Percentiles rank a stretch among this genome's conserved stretches.
Conservation (phyloP, 2,329 filamentous ascomycete genomes). For the Ustilaginoidea virens region DNA sequence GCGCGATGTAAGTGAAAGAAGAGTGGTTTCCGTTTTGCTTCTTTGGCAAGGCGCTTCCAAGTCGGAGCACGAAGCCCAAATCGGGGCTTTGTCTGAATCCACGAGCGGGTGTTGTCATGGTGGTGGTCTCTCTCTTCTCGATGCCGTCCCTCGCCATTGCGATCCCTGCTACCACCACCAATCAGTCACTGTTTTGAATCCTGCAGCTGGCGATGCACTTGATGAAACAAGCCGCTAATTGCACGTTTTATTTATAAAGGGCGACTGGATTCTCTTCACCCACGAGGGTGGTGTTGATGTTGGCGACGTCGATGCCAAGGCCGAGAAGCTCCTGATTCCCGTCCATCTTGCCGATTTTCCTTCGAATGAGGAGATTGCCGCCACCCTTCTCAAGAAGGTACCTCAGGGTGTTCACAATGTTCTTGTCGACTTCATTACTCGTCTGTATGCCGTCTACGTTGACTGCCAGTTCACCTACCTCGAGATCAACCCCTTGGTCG, state of each 20-base stretch:
- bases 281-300: constrained; percentile 99
- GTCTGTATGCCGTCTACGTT: constrained; percentile 96
- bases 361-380: constrained; percentile 86
- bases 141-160: neutral
- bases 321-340: constrained; percentile 94
- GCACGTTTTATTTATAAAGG: constrained; percentile 34
- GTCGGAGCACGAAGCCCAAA: no score
- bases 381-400: constrained; percentile 76
- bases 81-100: no score
- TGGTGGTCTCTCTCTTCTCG: no score
- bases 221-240: neutral
- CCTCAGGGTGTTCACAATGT: constrained; percentile 94
- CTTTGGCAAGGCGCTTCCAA: neutral
- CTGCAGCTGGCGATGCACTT: no score
- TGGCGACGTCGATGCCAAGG: constrained; percentile 96
- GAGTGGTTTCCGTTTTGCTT: no score
- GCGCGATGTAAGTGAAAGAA: constrained; percentile 96
- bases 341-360: constrained; percentile 91
- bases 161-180: constrained; percentile 2
- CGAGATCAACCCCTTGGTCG: constrained; percentile 98
- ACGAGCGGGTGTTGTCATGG: no score
- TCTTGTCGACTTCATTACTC: constrained; percentile 96
- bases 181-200: no score
- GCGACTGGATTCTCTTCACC: constrained; percentile 99
- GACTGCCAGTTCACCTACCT: constrained; percentile 99